Conservation (phyloP, 176 grass and related monocot species). For the Zoysia japonica region DNA sequence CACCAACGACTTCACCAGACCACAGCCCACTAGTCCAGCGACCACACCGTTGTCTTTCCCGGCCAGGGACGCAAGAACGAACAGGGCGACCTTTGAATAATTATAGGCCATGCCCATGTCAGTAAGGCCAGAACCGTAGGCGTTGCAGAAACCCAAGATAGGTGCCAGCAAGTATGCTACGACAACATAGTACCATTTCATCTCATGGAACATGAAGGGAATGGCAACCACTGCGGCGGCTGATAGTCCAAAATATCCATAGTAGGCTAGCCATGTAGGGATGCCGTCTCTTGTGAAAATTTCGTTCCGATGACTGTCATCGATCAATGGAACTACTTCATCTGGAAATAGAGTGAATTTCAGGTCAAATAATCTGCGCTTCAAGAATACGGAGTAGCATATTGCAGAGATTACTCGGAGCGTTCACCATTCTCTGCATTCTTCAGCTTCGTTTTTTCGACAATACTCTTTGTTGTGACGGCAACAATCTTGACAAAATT, state of each 20-base stretch:
- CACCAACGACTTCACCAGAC: conserved; percentile 88
- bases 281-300: conserved; percentile 69
- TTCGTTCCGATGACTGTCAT: conserved; percentile 69
- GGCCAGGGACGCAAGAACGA: conserved; percentile 81
- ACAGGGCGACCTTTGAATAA: conserved; percentile 89
- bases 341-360: conserved; percentile 46
- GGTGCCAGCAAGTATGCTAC: conserved; percentile 88
- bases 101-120: conserved; percentile 99
- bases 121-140: conserved; percentile 89
- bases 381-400: neutral
- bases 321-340: conserved; percentile 48
- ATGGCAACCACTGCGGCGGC: conserved; percentile 55
- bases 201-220: conserved; percentile 82
- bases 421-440: conserved; percentile 71
- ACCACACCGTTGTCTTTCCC: conserved; percentile 88
- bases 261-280: conserved; percentile 67
- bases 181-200: conserved; percentile 95
- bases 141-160: conserved; percentile 93
- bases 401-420: neutral
- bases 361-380: conserved; percentile 27
- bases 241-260: conserved; percentile 60
- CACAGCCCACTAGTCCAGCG: conserved; percentile 83
- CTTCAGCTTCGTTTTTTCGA: conserved; percentile 54
- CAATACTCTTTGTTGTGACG: conserved; percentile 62
- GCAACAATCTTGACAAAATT: conserved; percentile 84